Evolutionary conservation across 768 basidiomycete genomes (phyloP), one percentile per base, ranked within the genome.

Genomic region (Tylopilus felleus): DNA sequence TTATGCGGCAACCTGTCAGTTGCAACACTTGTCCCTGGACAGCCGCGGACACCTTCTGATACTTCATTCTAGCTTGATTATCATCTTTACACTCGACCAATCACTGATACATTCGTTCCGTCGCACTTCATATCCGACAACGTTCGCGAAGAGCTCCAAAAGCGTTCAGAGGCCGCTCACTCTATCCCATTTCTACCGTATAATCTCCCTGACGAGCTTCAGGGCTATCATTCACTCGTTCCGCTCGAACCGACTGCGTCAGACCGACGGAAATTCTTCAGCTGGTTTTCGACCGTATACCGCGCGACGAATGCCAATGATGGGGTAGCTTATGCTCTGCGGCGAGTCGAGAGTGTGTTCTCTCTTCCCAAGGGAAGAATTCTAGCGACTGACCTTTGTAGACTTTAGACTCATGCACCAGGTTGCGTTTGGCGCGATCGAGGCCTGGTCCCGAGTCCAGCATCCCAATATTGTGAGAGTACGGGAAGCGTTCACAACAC

Each of bases 401-500:
- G 95, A 90, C 59, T 98, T 85, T 70, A 86, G 93, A 25, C 73
- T 98, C 48, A 80, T 77, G 62, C 84, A 90, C 59, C 90, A 92
- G 64, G 75, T 78, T 21, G 94, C 96, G 1, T 95, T 99, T 63
- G 74, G 73, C 13, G 73, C 84, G 9, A 86, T 98, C 43, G 95
- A 97, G 59, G 74, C 83, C 16, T 99, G 97, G 97, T 83, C 84
- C 1, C 77, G 81, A 41, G 76, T 98, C 52, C 80, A 76, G 17
- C 96, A 98, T 72, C 94, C 97, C 1, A 86, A 82, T 58, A 86
- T 99, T 55, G 83, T 96, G 16, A 71, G 82, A 9, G 74, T 98
- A 21, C 80, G 82, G 46, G 97, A 98, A 68, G 97, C 96, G 0
- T 98, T 99, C 74, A 98, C 97, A 0, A 96, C 96, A 0, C 81